Percentiles rank a stretch among this genome's conserved stretches.
These are phyloP conservation scores for Penicillium ochrochloron DNA, from an alignment of 495 filamentous ascomycete genomes.

Conservation along the genomic window DNA sequence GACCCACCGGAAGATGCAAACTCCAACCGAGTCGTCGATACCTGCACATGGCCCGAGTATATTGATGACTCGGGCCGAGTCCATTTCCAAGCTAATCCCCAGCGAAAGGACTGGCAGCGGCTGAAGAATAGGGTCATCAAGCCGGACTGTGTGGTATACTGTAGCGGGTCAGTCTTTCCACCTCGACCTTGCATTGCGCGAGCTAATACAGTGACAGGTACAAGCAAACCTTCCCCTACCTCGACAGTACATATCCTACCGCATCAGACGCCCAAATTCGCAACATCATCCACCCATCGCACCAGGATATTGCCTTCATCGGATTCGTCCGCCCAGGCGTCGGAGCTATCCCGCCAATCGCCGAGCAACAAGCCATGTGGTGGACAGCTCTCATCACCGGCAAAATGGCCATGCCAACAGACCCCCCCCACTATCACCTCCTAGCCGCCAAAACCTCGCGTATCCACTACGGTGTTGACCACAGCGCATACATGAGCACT, in stretches of 20 bases:
- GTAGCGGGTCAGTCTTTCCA: constrained; percentile 9
- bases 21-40: constrained; percentile 23
- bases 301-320: constrained; percentile 24
- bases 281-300: constrained; percentile 22
- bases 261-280: constrained; percentile 24
- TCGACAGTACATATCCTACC: constrained; percentile 22
- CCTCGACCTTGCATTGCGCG: background rate
- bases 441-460: constrained; percentile 18
- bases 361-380: constrained; percentile 24
- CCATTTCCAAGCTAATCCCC: constrained; percentile 18
- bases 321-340: constrained; percentile 27
- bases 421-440: constrained; percentile 23
- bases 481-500: constrained; percentile 26
- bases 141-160: constrained; percentile 25
- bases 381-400: constrained; percentile 24
- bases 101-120: constrained; percentile 24
- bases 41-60: constrained; percentile 25
- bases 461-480: constrained; percentile 24
- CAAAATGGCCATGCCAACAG: constrained; percentile 17
- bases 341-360: constrained; percentile 24
- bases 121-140: constrained; percentile 18
- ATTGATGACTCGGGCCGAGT: constrained; percentile 21
- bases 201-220: constrained; percentile 11
- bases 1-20: constrained; percentile 24
- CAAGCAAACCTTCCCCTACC: constrained; percentile 26